Evolutionary conservation across 805 yeast species (phyloP).

Genomic region (Candida maris): DNA sequence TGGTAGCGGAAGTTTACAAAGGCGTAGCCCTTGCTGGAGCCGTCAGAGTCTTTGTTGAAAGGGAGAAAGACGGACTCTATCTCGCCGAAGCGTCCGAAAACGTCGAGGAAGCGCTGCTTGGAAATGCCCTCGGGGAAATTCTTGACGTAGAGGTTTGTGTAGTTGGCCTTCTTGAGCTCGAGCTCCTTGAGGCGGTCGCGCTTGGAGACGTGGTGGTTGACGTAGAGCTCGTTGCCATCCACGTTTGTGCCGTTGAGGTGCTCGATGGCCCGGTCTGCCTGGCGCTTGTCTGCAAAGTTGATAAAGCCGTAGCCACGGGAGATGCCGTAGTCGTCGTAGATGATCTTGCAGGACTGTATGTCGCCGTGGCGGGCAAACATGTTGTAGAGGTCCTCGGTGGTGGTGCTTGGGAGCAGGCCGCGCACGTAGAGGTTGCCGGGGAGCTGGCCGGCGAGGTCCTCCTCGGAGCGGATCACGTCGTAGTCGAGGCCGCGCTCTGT

Average conservation of each 20-base stretch:
- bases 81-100: constrained; percentile 45
- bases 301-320: constrained; percentile 64
- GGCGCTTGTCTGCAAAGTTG: constrained; percentile 51
- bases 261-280: constrained; percentile 61
- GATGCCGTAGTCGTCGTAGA: constrained; percentile 42
- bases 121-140: constrained; percentile 41
- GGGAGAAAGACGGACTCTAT: constrained; percentile 56
- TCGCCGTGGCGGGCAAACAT: constrained; percentile 41
- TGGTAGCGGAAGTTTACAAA: constrained; percentile 49
- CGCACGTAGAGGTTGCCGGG: constrained; percentile 60
- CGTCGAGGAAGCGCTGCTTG: constrained; percentile 36
- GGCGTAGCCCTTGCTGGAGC: constrained; percentile 43
- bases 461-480: constrained; percentile 17
- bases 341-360: constrained; percentile 43
- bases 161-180: constrained; percentile 43
- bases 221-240: constrained; percentile 38
- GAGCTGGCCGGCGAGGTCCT: constrained; percentile 18
- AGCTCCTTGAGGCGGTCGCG: constrained; percentile 53
- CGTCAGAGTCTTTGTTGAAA: constrained; percentile 23
- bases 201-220: constrained; percentile 64
- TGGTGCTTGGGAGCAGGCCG: constrained; percentile 40
- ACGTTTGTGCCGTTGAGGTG: constrained; percentile 26
- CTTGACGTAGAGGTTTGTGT: constrained; percentile 51
- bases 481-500: constrained; percentile 9
- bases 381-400: constrained; percentile 35